A percentile compares a stretch with the other conserved stretches of the same genome.
These are phyloP conservation scores for Aspergillus terreus DNA, from an alignment of 2,329 filamentous ascomycete species.

Conservation along the genomic window DNA sequence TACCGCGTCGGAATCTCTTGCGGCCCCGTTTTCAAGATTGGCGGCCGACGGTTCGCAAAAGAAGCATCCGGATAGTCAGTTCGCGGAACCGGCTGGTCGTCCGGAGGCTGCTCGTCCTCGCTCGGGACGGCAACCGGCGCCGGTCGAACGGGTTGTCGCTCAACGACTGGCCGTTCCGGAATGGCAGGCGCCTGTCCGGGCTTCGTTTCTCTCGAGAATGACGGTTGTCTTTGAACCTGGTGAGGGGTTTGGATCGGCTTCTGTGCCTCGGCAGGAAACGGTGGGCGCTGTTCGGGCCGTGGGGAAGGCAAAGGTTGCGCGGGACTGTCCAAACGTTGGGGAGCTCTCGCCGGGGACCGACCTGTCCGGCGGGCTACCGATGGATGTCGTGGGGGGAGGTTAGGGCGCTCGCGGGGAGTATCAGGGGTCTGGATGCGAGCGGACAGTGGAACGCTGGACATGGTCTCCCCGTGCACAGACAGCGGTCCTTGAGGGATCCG, in stretches of 20 bases:
- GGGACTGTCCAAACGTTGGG: constrained; percentile 9
- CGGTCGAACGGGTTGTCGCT: constrained; percentile 12
- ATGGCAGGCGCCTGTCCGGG: constrained; percentile 15
- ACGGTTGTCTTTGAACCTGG: constrained; percentile 24
- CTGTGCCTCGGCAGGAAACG: constrained; percentile 14
- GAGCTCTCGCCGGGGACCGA: constrained; percentile 21
- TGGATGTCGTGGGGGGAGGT: constrained; percentile 43
- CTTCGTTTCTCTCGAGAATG: constrained; percentile 25
- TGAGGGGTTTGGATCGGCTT: constrained; percentile 12
- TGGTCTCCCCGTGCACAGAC: constrained; percentile 15
- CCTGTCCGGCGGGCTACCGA: constrained; percentile 16
- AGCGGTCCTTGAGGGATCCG: constrained; percentile 27
- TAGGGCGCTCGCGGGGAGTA: constrained; percentile 45
- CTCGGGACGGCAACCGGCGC: constrained; percentile 47
- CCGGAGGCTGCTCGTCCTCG: constrained; percentile 46
- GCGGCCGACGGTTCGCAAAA: constrained; percentile 78
- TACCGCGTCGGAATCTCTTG: constrained; percentile 79
- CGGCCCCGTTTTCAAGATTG: constrained; percentile 67
- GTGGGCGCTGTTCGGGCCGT: constrained; percentile 13
- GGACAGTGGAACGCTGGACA: constrained; percentile 37
- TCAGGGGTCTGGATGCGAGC: constrained; percentile 34
- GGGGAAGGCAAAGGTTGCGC: constrained; percentile 12
- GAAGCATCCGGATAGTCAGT: constrained; percentile 79
- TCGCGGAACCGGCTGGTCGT: constrained; percentile 50
- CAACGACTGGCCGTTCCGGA: constrained; percentile 12